Conservation (phyloP, 331 rosid genomes). For the Telfairia occidentalis region DNA sequence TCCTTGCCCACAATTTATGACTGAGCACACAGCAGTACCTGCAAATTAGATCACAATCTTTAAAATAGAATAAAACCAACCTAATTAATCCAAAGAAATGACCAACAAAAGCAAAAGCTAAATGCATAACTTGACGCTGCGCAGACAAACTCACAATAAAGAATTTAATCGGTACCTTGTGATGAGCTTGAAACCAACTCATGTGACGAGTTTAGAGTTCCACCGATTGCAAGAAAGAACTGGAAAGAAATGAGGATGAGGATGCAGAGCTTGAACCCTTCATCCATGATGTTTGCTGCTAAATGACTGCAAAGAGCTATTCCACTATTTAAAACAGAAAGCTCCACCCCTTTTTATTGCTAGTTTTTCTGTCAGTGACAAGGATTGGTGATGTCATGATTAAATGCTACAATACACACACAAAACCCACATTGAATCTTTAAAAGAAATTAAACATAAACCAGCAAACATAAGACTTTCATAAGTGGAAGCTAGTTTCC, state of each 20-base stretch:
- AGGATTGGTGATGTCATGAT: neutral
- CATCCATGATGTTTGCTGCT: slow-evolving; percentile 9
- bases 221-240: slow-evolving; percentile 15
- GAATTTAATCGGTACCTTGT: slow-evolving; percentile 3
- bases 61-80: neutral
- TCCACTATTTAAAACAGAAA: neutral
- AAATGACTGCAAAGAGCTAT: neutral
- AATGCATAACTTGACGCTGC: neutral
- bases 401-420: neutral
- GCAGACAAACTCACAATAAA: neutral
- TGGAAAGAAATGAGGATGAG: slow-evolving; percentile 2
- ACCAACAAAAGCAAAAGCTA: neutral
- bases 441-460: neutral
- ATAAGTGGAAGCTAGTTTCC: neutral
- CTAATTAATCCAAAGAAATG: neutral
- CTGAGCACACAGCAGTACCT: slow-evolving; percentile 14
- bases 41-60: neutral
- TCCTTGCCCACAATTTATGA: slow-evolving; percentile 31
- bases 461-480: neutral
- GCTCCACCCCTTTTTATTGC: no score
- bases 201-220: neutral
- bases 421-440: neutral
- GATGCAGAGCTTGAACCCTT: neutral
- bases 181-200: slow-evolving; percentile 7
- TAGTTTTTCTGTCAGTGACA: neutral